Evolutionary conservation across 1,284 basidiomycete genomes (phyloP), one percentile per base, ranked within the genome.

Genomic region (Flammula alnicola): DNA sequence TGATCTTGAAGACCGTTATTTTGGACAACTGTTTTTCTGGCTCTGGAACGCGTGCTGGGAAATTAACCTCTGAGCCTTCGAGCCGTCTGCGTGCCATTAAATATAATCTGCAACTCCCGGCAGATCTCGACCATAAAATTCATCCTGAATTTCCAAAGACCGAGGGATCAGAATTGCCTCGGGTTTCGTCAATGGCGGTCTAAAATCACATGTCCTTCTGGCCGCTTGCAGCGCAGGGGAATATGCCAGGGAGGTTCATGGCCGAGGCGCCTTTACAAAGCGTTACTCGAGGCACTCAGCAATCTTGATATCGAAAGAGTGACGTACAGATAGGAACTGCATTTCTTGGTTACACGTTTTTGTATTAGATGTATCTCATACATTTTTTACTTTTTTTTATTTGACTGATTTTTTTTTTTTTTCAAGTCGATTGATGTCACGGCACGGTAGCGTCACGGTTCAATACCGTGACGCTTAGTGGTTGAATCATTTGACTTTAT

Each of bases 21-120:
- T 32, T 49, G 14, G 47, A 49, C 33, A 43, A 29, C 12, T 49
- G 47, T 30, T 37, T 22, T 19, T 49, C 47, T 9, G 47, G 40
- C 8, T 49, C 47, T 14, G 40, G 33, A 4, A 49, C 47, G 5
- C 32, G 47, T 4, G 25, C 8, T 10, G 36, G 8, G 10, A 22
- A 22, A 9, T 16, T 30, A n/a, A 3, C 31, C 11, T 31, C 16
- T 11, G 20, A n/a, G n/a, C n/a, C n/a, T n/a, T n/a, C n/a, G n/a
- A n/a, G n/a, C n/a, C n/a, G 4, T 16, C 8, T 20, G 23, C 37
- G 46, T 8, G 29, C 10, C 10, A 25, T 47, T 11, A 10, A 47
- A 2, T 47, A 47, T 10, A 5, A 32, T 9, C n/a, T 32, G 7
- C 7, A 31, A n/a, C 46, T 47, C 11, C 46, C 46, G 9, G 10